Evolutionary conservation across 129 eudicot species (phyloP), one percentile per base, ranked within the genome.

Genomic region (Flaveria trinervia): DNA sequence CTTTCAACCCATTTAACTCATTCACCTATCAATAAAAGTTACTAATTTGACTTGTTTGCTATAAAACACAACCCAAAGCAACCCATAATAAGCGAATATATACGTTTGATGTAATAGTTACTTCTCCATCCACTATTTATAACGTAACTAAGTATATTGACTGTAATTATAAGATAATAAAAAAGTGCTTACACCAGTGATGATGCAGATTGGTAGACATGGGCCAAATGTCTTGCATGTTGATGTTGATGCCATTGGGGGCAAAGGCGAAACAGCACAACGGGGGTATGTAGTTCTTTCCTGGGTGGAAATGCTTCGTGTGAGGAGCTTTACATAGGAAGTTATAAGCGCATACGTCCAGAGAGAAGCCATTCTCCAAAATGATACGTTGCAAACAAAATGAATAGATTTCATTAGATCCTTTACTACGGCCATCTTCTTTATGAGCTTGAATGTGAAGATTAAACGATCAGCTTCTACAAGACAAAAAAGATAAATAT

Each of bases 301-400:
- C 23, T 15, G 72, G 11, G 61, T 22, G 54, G 71, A 65, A 10
- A 77, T 23, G 43, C 61, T 71, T 79, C 71, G 80, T 65, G 25
- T 59, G 73, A 84, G 57, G 61, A 91, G 72, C 39, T 71, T 81
- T 75, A 79, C 54, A 73, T 94, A 86, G n/a, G 97, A 92, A 45
- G 72, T 5, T 28, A 94, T 22, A 69, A 94, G 89, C 60, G 92
- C 81, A 14, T 81, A 36, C 2, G 90, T 84, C 99, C 99, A 94
- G 2, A 83, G 68, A 22, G 89, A 67, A 3, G 81, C 77, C 99
- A 94, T 91, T 76, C 97, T 89, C 99, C 96, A 83, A 74, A 90
- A 92, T 49, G 89, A 82, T 14, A 18, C 26, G 28, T 80, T 78
- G 81, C 86, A 88, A 16, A 68, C 55, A 59, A 89, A 89, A 13